These are phyloP conservation scores for Lactifluus pinguis DNA, from an alignment of 768 basidiomycete genomes.

Conservation along the genomic window DNA sequence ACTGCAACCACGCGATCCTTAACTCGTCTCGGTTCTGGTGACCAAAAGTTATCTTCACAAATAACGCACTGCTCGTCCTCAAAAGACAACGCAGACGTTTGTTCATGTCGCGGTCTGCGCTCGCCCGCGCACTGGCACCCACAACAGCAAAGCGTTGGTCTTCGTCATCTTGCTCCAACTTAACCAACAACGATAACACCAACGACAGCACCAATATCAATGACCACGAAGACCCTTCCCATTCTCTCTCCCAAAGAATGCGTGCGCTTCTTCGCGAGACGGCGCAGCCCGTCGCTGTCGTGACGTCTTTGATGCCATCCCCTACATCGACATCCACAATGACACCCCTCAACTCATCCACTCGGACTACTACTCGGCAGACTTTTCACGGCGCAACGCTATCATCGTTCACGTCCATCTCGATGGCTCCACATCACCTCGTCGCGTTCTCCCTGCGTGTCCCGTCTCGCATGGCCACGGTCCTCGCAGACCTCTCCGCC, in stretches of 20 bases:
- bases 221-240: not conserved
- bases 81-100: no score
- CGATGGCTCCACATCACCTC: conserved; percentile 81
- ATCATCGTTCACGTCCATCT: conserved; percentile 87
- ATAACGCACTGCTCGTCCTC: no score
- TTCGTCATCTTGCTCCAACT: not conserved
- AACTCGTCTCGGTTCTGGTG: no score
- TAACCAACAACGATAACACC: not conserved
- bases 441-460: conserved; percentile 85
- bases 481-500: conserved; percentile 32
- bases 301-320: conserved; percentile 56
- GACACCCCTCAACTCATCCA: not conserved
- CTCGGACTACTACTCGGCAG: not conserved
- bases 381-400: conserved; percentile 84
- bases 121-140: not conserved
- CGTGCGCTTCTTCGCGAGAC: conserved; percentile 60
- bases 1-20: no score
- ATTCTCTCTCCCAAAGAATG: conserved; percentile 24
- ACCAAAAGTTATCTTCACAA: no score
- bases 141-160: not conserved
- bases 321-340: not conserved
- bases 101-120: not conserved
- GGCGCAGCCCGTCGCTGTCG: conserved; percentile 80
- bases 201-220: not conserved
- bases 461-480: conserved; percentile 78